Evolutionary conservation across 345 rosid genomes (phyloP), one percentile per base, ranked within the genome.

Genomic region (Hevea brasiliensis): DNA sequence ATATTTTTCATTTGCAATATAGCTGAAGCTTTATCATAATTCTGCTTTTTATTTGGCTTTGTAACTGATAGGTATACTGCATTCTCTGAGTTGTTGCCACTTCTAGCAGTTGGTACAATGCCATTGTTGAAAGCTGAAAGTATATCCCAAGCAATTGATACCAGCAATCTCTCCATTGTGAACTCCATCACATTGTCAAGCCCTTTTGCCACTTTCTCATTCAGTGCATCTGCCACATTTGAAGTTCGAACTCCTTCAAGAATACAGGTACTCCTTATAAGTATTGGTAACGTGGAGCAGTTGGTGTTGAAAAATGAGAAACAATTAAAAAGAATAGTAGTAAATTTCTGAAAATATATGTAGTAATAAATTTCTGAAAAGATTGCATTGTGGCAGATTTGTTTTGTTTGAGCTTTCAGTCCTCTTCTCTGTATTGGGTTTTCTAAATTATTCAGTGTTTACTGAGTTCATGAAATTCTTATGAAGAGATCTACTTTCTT

Each of bases 21-120:
- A 61, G 7, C 37, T 48, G 13, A 42, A 32, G 26, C 12, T 10
- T 61, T 51, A 75, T 47, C 15, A 37, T 75, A 27, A 20, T 9
- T 50, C 17, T 32, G 8, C 35, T 41, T 47, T 56, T 65, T 17
- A 61, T 58, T 54, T 26, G 51, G 50, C 2, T 68, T 71, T 61
- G 47, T 27, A 8, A 48, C 42, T 75, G 59, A 65, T 72, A 94
- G 98, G 85, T 94, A 94, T 76, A 94, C 98, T 42, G 95, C 98
- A 37, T 90, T 82, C 81, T 94, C 98, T 3, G 98, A 94, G 91
- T 74, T 94, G 77, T 77, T 94, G 85, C 98, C 98, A 7, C 90
- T 94, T 35, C 81, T 94, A 68, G 98, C 98, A n/a, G 85, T 72
- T 6, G 90, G 96, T 45, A 59, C 89, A 21, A 83, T 83, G 57